Evolutionary conservation across 2,329 filamentous ascomycete genomes (phyloP).

Genomic region (Emericellopsis cladophorae): DNA sequence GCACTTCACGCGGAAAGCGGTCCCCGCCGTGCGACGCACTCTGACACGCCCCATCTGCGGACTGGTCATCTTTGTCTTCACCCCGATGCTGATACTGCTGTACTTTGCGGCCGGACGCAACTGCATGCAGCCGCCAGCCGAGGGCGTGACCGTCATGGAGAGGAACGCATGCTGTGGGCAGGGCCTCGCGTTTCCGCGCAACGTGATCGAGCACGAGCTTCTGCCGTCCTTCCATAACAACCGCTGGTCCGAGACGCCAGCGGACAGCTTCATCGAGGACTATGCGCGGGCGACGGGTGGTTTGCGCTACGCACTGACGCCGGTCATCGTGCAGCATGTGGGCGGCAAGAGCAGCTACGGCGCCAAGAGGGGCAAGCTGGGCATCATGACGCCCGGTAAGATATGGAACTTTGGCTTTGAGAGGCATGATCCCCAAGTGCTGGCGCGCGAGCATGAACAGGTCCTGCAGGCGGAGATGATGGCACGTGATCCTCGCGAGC

Average conservation of each 20-base stretch:
- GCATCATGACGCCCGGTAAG: constrained; percentile 4
- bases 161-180: constrained; percentile 5
- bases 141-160: constrained; percentile 4
- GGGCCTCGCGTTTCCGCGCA: constrained; percentile 3
- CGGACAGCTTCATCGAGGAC: constrained; percentile 5
- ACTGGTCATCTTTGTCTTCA: constrained; percentile 1
- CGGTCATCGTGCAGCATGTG: constrained; percentile 5
- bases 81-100: constrained; percentile 2
- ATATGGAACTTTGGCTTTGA: constrained; percentile 6
- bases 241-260: constrained; percentile 1
- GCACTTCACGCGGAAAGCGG: background rate
- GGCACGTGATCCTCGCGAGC: too few species aligned
- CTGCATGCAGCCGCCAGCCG: constrained; percentile 1
- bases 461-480: too few species aligned
- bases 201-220: background rate
- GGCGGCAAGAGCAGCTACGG: constrained; percentile 4
- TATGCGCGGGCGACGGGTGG: constrained; percentile 1
- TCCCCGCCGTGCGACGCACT: too few species aligned
- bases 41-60: background rate
- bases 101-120: constrained; percentile 4
- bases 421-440: background rate
- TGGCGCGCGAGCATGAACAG: too few species aligned
- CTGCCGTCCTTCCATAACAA: constrained; percentile 1
- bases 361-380: background rate
- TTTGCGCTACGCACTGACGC: constrained; percentile 3